phyloP scores from a whole-genome alignment of 2,329 filamentous ascomycete genomes.

The Sporothrix inflata region DNA sequence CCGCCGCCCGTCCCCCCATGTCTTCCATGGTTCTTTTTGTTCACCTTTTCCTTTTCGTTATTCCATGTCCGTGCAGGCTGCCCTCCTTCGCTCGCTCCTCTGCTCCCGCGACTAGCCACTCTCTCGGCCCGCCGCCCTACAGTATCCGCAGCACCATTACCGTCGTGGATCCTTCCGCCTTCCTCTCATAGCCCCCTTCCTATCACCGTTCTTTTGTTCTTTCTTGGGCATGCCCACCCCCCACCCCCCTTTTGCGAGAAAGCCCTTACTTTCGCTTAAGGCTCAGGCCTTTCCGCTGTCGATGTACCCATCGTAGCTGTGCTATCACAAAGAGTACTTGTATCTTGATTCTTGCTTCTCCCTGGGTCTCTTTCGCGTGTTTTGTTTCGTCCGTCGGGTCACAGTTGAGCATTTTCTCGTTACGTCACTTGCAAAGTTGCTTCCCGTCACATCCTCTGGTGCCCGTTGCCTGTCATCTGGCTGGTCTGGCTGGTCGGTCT shows the following conservation, averaged over 20 bases:
- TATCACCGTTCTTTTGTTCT: not conserved
- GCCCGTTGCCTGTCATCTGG: too few species aligned
- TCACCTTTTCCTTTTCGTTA: not conserved
- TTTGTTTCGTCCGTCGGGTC: not conserved
- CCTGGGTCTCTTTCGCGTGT: not conserved
- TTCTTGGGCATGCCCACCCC: too few species aligned
- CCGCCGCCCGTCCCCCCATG: not conserved
- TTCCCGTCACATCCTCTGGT: too few species aligned
- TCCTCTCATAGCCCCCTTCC: not conserved
- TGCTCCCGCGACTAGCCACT: not conserved
- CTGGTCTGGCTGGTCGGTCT: too few species aligned
- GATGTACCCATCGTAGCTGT: too few species aligned
- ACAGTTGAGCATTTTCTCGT: too few species aligned
- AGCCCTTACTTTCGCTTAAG: not conserved
- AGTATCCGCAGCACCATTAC: not conserved
- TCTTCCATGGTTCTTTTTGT: not conserved
- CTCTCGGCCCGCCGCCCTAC: conserved; percentile 13
- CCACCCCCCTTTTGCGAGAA: not conserved
- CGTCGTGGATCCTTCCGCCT: not conserved
- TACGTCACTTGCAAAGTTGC: too few species aligned
- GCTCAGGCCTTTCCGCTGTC: not conserved
- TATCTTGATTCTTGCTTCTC: not conserved
- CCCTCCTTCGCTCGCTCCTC: not conserved
- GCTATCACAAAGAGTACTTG: too few species aligned
- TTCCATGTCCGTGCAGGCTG: not conserved